Percentiles rank a stretch among this genome's conserved stretches.
Conservation (phyloP, 805 yeast species). For the Saccharomyces kudriavzevii region DNA sequence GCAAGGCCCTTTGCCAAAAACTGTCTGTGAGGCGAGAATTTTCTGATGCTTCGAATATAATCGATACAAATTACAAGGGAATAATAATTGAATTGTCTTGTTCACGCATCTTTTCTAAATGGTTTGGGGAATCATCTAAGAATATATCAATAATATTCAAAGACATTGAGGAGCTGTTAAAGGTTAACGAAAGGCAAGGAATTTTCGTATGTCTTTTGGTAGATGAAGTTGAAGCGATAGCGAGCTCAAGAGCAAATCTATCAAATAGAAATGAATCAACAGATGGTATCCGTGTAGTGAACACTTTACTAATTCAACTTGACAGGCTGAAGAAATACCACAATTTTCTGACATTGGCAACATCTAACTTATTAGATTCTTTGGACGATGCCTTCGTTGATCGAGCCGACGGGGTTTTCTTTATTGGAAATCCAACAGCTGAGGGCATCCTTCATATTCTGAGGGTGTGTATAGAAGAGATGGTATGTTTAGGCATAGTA, state of each 20-base stretch:
- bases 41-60: background rate
- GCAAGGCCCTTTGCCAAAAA: slow-evolving; percentile 36
- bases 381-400: slow-evolving; percentile 40
- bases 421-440: slow-evolving; percentile 31
- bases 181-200: slow-evolving; percentile 7
- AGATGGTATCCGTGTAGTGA: slow-evolving; percentile 38
- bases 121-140: slow-evolving; percentile 41
- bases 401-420: slow-evolving; percentile 34
- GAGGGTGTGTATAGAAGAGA: slow-evolving; percentile 21
- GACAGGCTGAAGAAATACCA: slow-evolving; percentile 32
- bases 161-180: slow-evolving; percentile 26
- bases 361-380: slow-evolving; percentile 34
- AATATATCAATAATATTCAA: slow-evolving; percentile 33
- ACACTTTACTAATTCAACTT: slow-evolving; percentile 36
- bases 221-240: slow-evolving; percentile 42
- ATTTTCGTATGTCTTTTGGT: slow-evolving; percentile 33
- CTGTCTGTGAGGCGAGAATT: slow-evolving; percentile 27
- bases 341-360: slow-evolving; percentile 34
- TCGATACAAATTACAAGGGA: slow-evolving; percentile 15
- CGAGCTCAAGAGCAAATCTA: slow-evolving; percentile 33
- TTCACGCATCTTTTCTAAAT: slow-evolving; percentile 37
- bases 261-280: slow-evolving; percentile 35
- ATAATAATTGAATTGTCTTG: slow-evolving; percentile 37
- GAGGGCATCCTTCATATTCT: slow-evolving; percentile 28
- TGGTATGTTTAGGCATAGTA: slow-evolving; percentile 15